Evolutionary conservation across 148 eudicot species (phyloP).

Genomic region (Cornus controversa): DNA sequence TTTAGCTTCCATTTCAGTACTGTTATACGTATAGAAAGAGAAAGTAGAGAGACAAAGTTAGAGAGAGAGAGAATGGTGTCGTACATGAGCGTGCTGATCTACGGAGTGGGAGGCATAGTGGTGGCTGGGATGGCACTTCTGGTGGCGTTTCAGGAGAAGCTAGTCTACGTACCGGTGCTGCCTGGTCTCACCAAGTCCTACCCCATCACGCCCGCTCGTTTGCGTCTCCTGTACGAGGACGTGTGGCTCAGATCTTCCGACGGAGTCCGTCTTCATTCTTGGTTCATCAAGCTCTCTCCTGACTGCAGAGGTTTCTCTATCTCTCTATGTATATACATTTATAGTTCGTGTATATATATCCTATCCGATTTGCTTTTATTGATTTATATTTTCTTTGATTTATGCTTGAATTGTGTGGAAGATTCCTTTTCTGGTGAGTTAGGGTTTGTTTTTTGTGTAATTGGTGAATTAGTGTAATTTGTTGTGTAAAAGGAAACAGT

Average conservation of each 20-base stretch:
- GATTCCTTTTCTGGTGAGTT: background rate
- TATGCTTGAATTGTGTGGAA: background rate
- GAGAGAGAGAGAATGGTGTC: conserved; percentile 52
- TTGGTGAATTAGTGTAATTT: background rate
- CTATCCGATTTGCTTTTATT: background rate
- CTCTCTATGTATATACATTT: background rate
- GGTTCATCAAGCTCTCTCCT: conserved; percentile 87
- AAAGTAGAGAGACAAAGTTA: conserved; percentile 13
- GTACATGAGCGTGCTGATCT: conserved; percentile 55
- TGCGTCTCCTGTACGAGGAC: conserved; percentile 73
- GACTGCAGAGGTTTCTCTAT: conserved; percentile 52
- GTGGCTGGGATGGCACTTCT: conserved; percentile 77
- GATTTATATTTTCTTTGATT: background rate
- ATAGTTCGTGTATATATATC: background rate
- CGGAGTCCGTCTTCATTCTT: conserved; percentile 85
- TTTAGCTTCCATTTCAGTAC: too few species aligned
- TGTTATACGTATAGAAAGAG: background rate
- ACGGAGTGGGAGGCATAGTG: conserved; percentile 78
- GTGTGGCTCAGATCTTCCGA: conserved; percentile 96
- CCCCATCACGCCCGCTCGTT: conserved; percentile 81
- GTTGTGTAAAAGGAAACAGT: background rate
- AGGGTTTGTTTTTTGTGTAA: conserved; percentile 8
- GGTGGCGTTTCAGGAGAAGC: conserved; percentile 82
- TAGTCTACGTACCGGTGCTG: conserved; percentile 91
- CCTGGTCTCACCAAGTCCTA: conserved; percentile 92